These are phyloP conservation scores for Paramecium pentaurelia DNA, from an alignment of 73 alveolate species.

Conservation along the genomic window DNA sequence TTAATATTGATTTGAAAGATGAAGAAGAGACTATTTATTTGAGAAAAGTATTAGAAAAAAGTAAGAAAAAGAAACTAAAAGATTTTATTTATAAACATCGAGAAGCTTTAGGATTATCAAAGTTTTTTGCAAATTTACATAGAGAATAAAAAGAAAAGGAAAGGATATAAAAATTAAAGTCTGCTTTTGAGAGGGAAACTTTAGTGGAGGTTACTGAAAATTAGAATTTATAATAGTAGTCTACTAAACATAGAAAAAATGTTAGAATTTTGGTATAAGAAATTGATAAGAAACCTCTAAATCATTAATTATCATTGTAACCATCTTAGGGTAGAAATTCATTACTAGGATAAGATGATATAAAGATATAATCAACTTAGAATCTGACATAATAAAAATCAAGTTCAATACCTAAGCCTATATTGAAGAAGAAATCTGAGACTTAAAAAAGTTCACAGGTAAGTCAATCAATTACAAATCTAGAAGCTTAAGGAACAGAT, in stretches of 20 bases:
- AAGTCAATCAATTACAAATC: neutral
- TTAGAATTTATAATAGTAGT: neutral
- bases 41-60: slow-evolving; percentile 12
- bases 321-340: neutral
- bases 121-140: slow-evolving; percentile 17
- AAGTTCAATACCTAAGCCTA: neutral
- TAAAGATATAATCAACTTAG: neutral
- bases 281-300: neutral
- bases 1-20: neutral
- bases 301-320: neutral
- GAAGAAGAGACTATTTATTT: slow-evolving; percentile 31
- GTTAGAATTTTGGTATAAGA: neutral
- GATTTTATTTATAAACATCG: slow-evolving; percentile 24
- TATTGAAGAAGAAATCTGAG: neutral
- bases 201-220: neutral
- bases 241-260: neutral
- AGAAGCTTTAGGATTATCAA: neutral
- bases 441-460: neutral
- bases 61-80: slow-evolving; percentile 32
- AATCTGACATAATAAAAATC: neutral
- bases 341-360: neutral
- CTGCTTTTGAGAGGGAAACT: neutral
- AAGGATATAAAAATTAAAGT: neutral
- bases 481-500: neutral
- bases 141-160: slow-evolving; percentile 34